A percentile compares a stretch with the other conserved stretches of the same genome.
Evolutionary conservation across 2,329 filamentous ascomycete genomes (phyloP).

Genomic region (Colletotrichum gloeosporioides): DNA sequence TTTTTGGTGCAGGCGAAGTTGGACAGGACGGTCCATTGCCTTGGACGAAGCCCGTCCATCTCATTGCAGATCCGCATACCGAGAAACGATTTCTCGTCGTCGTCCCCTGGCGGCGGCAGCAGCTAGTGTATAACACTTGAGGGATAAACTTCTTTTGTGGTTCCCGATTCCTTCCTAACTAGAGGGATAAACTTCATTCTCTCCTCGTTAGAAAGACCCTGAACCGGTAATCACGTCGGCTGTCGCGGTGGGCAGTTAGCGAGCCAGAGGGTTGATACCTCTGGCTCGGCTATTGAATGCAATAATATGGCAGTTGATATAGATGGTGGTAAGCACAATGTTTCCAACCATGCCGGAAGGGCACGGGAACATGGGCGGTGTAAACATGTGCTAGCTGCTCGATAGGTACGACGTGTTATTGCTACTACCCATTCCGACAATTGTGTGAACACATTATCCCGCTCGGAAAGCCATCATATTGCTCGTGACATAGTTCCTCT

Average conservation of each 20-base stretch:
- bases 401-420: neutral
- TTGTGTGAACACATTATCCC: neutral
- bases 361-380: neutral
- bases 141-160: neutral
- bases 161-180: no score
- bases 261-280: neutral
- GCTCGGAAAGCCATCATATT: neutral
- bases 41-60: neutral
- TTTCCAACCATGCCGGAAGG: neutral
- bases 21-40: neutral
- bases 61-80: constrained; percentile 2
- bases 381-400: neutral
- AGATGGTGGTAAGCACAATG: neutral
- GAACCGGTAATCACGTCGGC: constrained; percentile 2
- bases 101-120: neutral
- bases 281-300: constrained; percentile 1
- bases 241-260: neutral
- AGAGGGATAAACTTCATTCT: neutral
- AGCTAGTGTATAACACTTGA: neutral
- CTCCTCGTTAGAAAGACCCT: neutral
- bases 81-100: neutral
- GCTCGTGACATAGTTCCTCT: neutral
- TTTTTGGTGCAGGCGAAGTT: constrained; percentile 3
- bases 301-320: neutral
- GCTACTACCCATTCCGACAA: neutral